These are phyloP conservation scores for Aureobasidium leucospermi DNA, from an alignment of 2,329 filamentous ascomycete species.

Conservation along the genomic window DNA sequence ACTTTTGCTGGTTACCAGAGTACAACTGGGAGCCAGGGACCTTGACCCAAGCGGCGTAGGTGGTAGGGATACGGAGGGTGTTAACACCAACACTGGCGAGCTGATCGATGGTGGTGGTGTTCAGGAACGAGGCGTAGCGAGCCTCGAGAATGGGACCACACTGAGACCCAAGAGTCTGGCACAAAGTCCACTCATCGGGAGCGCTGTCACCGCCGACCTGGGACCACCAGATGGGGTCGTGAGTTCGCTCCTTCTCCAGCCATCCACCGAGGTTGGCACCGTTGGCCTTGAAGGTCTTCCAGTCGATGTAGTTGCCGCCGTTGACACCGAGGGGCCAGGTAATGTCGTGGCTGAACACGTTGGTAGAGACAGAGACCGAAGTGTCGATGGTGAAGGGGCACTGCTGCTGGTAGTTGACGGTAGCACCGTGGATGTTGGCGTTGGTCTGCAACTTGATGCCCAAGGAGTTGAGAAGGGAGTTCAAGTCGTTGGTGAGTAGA, in stretches of 20 bases:
- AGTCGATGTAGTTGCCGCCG: constrained; percentile 17
- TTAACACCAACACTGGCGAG: constrained; percentile 27
- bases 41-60: constrained; percentile 18
- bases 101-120: constrained; percentile 26
- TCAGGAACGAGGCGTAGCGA: constrained; percentile 27
- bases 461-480: constrained; percentile 12
- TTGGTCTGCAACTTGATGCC: constrained; percentile 13
- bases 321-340: constrained; percentile 13
- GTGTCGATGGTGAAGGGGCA: constrained; percentile 12
- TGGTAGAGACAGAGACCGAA: background rate
- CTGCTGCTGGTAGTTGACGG: constrained; percentile 7
- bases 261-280: constrained; percentile 27
- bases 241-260: constrained; percentile 25
- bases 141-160: constrained; percentile 26
- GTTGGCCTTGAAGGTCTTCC: constrained; percentile 20
- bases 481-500: constrained; percentile 10
- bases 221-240: constrained; percentile 24
- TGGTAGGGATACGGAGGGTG: constrained; percentile 30
- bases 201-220: constrained; percentile 18
- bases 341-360: constrained; percentile 12
- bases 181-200: constrained; percentile 32
- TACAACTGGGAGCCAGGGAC: constrained; percentile 31
- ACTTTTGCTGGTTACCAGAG: constrained; percentile 25
- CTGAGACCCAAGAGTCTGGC: constrained; percentile 23
- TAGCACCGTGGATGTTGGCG: constrained; percentile 11